Evolutionary conservation across 1,284 basidiomycete genomes (phyloP).

Genomic region (Phylloporus sp.): DNA sequence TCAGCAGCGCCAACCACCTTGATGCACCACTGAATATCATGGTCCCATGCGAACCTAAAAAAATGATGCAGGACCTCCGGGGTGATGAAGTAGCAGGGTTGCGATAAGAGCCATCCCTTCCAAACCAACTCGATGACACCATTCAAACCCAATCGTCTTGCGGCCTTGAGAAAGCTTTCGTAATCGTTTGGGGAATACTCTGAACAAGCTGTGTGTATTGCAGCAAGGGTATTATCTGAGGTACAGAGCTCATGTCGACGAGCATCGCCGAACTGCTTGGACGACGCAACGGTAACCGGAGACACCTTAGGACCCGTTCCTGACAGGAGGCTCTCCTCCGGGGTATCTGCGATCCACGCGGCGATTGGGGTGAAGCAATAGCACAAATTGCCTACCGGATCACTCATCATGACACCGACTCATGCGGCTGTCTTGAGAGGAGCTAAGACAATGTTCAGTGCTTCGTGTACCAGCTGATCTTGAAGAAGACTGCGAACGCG

Average conservation of each 20-base stretch:
- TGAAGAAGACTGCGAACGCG: slow-evolving; percentile 7
- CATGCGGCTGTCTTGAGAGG: slow-evolving; percentile 41
- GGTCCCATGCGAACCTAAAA: neutral
- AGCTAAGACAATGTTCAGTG: slow-evolving; percentile 37
- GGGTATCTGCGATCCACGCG: slow-evolving; percentile 15
- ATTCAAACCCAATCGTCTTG: neutral
- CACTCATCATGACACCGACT: slow-evolving; percentile 40
- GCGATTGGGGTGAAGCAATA: slow-evolving; percentile 18
- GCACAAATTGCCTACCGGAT: slow-evolving; percentile 30
- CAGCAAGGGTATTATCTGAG: neutral
- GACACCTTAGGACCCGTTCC: slow-evolving; percentile 2
- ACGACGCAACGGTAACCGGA: slow-evolving; percentile 10
- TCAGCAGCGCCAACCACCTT: neutral
- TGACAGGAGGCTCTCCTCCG: slow-evolving; percentile 10
- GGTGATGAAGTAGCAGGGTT: neutral
- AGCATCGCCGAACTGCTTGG: slow-evolving; percentile 10
- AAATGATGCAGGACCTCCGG: neutral
- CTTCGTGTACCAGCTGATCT: slow-evolving; percentile 38
- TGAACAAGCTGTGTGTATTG: neutral
- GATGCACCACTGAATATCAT: neutral
- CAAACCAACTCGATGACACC: neutral
- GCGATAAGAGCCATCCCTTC: neutral
- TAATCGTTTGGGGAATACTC: neutral
- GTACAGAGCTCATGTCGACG: slow-evolving; percentile 8
- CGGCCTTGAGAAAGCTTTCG: neutral